Percentiles rank a stretch among this genome's conserved stretches.
phyloP scores from a whole-genome alignment of 2,329 filamentous ascomycete genomes.

The Cadophora sp. region DNA sequence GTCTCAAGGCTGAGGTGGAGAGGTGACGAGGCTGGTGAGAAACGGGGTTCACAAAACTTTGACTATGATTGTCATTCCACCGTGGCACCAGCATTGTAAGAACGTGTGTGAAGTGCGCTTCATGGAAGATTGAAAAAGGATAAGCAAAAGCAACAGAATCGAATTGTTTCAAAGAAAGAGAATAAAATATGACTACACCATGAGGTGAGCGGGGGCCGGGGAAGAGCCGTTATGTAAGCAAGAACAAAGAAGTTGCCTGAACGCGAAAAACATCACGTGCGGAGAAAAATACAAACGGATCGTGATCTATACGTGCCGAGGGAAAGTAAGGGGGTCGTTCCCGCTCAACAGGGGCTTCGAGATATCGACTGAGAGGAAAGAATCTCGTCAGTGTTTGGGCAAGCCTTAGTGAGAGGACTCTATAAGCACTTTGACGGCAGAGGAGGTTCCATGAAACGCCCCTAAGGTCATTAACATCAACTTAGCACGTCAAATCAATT shows the following conservation, averaged over 20 bases:
- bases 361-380: no score
- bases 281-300: no score
- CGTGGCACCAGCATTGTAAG: neutral
- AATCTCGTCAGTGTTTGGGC: no score
- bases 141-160: neutral
- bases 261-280: neutral
- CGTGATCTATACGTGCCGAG: no score
- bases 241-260: neutral
- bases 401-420: no score
- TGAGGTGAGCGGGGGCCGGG: neutral
- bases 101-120: neutral
- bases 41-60: neutral
- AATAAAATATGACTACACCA: neutral
- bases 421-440: no score
- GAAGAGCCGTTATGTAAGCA: neutral
- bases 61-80: neutral
- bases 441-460: no score
- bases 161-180: neutral
- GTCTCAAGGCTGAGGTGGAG: neutral
- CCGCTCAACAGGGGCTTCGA: no score
- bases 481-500: no score
- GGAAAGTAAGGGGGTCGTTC: no score
- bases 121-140: neutral
- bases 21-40: neutral
- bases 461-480: no score